These are phyloP conservation scores for Trypanosoma caninum DNA, from an alignment of 208 protist genomes.

Conservation along the genomic window DNA sequence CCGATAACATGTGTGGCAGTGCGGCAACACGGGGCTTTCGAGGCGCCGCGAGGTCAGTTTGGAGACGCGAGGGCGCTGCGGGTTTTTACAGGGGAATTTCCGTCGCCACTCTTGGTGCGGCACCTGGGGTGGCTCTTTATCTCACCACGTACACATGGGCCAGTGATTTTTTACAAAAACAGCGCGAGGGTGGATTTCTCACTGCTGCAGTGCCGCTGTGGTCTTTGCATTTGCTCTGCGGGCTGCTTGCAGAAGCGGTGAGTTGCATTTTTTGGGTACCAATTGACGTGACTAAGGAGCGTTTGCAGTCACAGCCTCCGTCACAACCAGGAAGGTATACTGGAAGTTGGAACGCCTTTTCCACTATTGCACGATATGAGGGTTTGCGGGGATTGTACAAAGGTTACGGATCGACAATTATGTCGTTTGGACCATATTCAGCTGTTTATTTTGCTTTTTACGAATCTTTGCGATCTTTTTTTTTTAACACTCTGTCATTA, in stretches of 20 bases:
- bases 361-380: slow-evolving; percentile 55
- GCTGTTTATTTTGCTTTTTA: slow-evolving; percentile 88
- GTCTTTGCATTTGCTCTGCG: slow-evolving; percentile 52
- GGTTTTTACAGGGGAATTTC: slow-evolving; percentile 86
- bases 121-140: slow-evolving; percentile 76
- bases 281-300: slow-evolving; percentile 85
- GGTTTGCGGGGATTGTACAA: slow-evolving; percentile 75
- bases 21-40: slow-evolving; percentile 6
- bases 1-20: not conserved
- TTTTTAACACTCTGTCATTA: slow-evolving; percentile 20
- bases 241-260: slow-evolving; percentile 75
- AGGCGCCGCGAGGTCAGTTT: slow-evolving; percentile 33
- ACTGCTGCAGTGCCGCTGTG: slow-evolving; percentile 18
- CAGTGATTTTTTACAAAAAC: slow-evolving; percentile 20
- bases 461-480: slow-evolving; percentile 45
- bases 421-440: slow-evolving; percentile 87
- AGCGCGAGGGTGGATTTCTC: not conserved
- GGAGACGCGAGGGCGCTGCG: slow-evolving; percentile 39
- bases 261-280: slow-evolving; percentile 88
- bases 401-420: slow-evolving; percentile 82
- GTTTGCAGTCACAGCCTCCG: slow-evolving; percentile 76
- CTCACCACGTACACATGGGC: slow-evolving; percentile 65
- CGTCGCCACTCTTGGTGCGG: slow-evolving; percentile 62
- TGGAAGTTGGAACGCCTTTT: slow-evolving; percentile 58
- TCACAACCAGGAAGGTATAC: slow-evolving; percentile 51